phyloP scores from a whole-genome alignment of 768 basidiomycete genomes.

The Russula abietina region DNA sequence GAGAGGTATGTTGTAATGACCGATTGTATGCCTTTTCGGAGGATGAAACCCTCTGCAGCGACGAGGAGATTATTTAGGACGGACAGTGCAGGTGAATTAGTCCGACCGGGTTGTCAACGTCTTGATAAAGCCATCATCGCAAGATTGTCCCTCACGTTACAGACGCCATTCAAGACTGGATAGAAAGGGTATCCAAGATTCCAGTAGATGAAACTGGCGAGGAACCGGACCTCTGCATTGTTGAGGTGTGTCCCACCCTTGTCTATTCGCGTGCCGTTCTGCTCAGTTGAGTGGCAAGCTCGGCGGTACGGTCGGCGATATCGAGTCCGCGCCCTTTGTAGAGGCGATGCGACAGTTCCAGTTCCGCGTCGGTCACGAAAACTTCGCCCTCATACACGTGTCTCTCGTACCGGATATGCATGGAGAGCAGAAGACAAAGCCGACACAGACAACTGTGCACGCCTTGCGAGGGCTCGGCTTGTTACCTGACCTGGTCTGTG shows the following conservation, averaged over 20 bases:
- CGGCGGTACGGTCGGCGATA: conserved; percentile 97
- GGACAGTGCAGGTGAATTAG: conserved; percentile 80
- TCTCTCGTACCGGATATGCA: conserved; percentile 98
- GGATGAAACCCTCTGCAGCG: conserved; percentile 39
- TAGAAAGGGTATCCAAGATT: conserved; percentile 87
- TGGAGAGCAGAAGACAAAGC: conserved; percentile 98
- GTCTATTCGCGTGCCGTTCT: not conserved
- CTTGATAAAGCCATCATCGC: conserved; percentile 3
- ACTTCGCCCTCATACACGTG: conserved; percentile 95
- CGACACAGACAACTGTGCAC: conserved; percentile 94
- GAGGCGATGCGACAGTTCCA: conserved; percentile 99
- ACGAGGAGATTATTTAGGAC: conserved; percentile 86
- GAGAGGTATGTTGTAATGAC: conserved; percentile 62
- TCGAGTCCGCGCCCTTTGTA: conserved; percentile 96
- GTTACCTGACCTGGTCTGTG: conserved; percentile 80
- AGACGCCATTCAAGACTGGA: conserved; percentile 98
- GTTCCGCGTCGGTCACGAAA: conserved; percentile 92
- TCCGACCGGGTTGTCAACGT: not conserved
- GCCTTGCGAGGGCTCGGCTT: conserved; percentile 89
- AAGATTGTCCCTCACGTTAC: conserved; percentile 96
- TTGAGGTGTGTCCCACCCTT: conserved; percentile 58
- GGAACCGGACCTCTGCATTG: conserved; percentile 93
- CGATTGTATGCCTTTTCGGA: conserved; percentile 1
- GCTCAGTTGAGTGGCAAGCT: conserved; percentile 47
- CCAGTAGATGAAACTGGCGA: conserved; percentile 93